phyloP scores from a whole-genome alignment of 768 basidiomycete species.

The Panellus pusillus region DNA sequence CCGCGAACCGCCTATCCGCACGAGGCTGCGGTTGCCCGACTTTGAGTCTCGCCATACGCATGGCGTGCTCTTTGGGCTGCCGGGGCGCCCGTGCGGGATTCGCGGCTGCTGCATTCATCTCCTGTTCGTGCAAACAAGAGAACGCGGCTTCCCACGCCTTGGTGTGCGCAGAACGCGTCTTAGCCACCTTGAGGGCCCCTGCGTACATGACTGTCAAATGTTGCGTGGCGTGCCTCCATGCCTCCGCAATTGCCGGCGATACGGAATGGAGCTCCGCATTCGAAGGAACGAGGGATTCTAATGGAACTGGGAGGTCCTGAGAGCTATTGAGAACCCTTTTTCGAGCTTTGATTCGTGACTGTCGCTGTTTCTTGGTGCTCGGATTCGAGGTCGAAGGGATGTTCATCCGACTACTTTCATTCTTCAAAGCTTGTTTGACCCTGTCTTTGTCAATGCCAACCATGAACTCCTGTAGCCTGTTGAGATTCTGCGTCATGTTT shows the following conservation, averaged over 20 bases:
- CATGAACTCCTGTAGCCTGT: slow-evolving; percentile 28
- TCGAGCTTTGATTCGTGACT: slow-evolving; percentile 11
- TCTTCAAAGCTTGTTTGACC: slow-evolving; percentile 15
- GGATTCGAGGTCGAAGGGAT: slow-evolving; percentile 1
- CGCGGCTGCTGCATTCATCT: slow-evolving; percentile 35
- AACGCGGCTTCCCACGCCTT: slow-evolving; percentile 64
- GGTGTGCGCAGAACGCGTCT: slow-evolving; percentile 53
- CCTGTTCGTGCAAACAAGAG: slow-evolving; percentile 48
- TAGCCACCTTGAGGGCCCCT: slow-evolving; percentile 39
- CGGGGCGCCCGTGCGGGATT: slow-evolving; percentile 38
- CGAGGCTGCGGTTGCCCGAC: slow-evolving; percentile 60
- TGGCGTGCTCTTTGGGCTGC: slow-evolving; percentile 47
- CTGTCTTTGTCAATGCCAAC: slow-evolving; percentile 26
- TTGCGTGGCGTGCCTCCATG: slow-evolving; percentile 42
- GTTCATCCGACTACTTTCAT: slow-evolving; percentile 20
- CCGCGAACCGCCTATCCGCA: slow-evolving; percentile 57
- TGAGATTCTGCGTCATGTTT: slow-evolving; percentile 48
- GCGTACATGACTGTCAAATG: slow-evolving; percentile 41
- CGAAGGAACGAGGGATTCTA: slow-evolving; percentile 29
- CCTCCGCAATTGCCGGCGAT: slow-evolving; percentile 28
- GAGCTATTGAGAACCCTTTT: slow-evolving; percentile 3
- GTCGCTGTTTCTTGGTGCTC: slow-evolving; percentile 9
- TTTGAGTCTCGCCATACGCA: slow-evolving; percentile 49
- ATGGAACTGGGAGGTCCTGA: slow-evolving; percentile 25
- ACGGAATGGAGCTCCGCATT: slow-evolving; percentile 29